Percentiles rank a stretch among this genome's conserved stretches.
These are phyloP conservation scores for Backusella tarrabulga DNA, from an alignment of 192 early-diverging fungal species.

Conservation along the genomic window DNA sequence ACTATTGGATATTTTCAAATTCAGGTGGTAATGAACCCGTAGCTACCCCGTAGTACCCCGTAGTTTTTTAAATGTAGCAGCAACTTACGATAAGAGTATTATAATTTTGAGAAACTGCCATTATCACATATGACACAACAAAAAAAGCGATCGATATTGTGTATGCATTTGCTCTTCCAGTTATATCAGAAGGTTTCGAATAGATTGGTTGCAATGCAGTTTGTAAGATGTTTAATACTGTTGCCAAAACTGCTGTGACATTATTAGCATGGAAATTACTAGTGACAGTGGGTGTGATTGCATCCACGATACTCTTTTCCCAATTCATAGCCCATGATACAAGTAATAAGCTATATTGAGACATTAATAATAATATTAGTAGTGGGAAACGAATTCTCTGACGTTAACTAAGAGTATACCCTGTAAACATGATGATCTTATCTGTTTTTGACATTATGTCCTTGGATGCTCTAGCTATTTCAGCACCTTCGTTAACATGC, in stretches of 20 bases:
- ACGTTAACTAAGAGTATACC: neutral
- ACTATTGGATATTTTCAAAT: no score
- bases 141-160: neutral
- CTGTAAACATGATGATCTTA: constrained; percentile 2
- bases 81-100: neutral
- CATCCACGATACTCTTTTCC: neutral
- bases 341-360: neutral
- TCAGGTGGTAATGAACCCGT: no score
- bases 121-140: neutral
- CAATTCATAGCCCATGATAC: constrained; percentile 3
- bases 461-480: neutral
- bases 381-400: neutral
- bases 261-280: constrained; percentile 8
- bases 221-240: constrained; percentile 4
- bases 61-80: neutral
- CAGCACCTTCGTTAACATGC: neutral
- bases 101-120: constrained; percentile 4
- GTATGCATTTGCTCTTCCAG: constrained; percentile 14
- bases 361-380: neutral
- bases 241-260: neutral
- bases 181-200: constrained; percentile 19
- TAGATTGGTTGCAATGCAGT: constrained; percentile 7
- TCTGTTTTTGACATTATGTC: neutral
- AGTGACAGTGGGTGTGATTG: constrained; percentile 13
- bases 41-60: no score